These are phyloP conservation scores for Chrysoporthe austroafricana DNA, from an alignment of 2,329 filamentous ascomycete genomes.

Conservation along the genomic window DNA sequence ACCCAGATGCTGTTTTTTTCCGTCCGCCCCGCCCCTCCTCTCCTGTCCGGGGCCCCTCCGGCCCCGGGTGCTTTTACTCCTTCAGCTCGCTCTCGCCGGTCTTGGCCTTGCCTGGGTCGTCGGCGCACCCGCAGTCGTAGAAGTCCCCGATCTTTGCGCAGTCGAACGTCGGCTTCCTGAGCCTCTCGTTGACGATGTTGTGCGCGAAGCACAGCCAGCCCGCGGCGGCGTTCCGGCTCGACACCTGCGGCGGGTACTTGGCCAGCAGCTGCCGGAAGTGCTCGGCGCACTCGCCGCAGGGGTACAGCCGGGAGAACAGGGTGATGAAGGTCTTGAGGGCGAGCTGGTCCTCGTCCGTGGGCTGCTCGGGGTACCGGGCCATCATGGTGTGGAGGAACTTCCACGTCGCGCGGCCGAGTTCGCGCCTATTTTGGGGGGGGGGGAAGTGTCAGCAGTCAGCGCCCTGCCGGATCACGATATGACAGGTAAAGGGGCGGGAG, in stretches of 20 bases:
- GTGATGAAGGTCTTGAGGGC: constrained; percentile 68
- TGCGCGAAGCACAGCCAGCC: constrained; percentile 72
- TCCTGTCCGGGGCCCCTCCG: too few relatives aligned
- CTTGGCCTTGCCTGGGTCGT: constrained; percentile 56
- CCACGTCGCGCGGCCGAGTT: constrained; percentile 71
- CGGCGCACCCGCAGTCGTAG: constrained; percentile 73
- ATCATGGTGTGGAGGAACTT: constrained; percentile 74
- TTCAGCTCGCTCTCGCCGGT: constrained; percentile 34
- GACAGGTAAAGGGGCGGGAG: neutral
- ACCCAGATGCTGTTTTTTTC: neutral
- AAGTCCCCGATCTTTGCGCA: constrained; percentile 71
- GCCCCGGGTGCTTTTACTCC: constrained; percentile 16
- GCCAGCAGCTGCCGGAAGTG: constrained; percentile 67
- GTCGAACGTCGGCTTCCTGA: constrained; percentile 66
- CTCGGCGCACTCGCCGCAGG: constrained; percentile 69
- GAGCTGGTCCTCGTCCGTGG: constrained; percentile 63
- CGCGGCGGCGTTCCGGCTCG: constrained; percentile 64
- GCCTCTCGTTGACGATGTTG: constrained; percentile 67
- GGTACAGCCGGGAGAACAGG: constrained; percentile 70
- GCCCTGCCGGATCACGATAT: too few relatives aligned
- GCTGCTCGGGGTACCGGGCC: constrained; percentile 69
- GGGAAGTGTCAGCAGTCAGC: neutral
- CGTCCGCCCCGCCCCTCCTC: neutral
- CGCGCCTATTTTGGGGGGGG: constrained; percentile 48
- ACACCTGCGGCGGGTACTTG: constrained; percentile 68